phyloP scores from a whole-genome alignment of 306 rosid species.

The Hippophae gyantsensis region DNA sequence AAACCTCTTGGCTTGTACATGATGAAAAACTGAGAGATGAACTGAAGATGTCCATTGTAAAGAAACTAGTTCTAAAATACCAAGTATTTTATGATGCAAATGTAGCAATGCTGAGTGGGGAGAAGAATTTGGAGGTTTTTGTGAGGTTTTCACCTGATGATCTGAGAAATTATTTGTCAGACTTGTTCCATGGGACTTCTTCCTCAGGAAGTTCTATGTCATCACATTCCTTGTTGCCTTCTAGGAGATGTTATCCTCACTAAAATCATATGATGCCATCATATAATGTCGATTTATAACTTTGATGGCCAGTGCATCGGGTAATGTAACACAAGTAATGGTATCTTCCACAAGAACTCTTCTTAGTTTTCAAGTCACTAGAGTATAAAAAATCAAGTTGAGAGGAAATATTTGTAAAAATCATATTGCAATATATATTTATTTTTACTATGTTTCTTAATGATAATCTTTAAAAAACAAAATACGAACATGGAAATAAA shows the following conservation, averaged over 20 bases:
- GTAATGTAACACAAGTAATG: background rate
- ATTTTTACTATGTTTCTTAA: too few species aligned
- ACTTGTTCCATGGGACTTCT: conserved; percentile 36
- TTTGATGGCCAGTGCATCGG: background rate
- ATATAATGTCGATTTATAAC: background rate
- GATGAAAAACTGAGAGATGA: conserved; percentile 39
- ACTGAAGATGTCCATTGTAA: conserved; percentile 35
- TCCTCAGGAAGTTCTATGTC: conserved; percentile 12
- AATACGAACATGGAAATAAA: too few species aligned
- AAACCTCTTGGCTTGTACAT: conserved; percentile 34
- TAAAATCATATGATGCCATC: background rate
- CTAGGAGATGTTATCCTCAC: conserved; percentile 2
- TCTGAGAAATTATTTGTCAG: conserved; percentile 45
- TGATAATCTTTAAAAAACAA: too few species aligned
- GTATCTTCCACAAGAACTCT: background rate
- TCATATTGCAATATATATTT: background rate
- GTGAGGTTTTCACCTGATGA: conserved; percentile 40
- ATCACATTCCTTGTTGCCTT: conserved; percentile 11
- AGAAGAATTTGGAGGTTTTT: conserved; percentile 19
- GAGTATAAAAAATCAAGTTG: background rate
- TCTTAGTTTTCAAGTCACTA: background rate
- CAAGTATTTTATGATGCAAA: conserved; percentile 23
- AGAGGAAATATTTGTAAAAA: background rate
- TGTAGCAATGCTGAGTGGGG: conserved; percentile 7
- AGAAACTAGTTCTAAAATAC: conserved; percentile 29